Evolutionary conservation across 768 basidiomycete genomes (phyloP).

Genomic region (Tricholoma hemisulphureum): DNA sequence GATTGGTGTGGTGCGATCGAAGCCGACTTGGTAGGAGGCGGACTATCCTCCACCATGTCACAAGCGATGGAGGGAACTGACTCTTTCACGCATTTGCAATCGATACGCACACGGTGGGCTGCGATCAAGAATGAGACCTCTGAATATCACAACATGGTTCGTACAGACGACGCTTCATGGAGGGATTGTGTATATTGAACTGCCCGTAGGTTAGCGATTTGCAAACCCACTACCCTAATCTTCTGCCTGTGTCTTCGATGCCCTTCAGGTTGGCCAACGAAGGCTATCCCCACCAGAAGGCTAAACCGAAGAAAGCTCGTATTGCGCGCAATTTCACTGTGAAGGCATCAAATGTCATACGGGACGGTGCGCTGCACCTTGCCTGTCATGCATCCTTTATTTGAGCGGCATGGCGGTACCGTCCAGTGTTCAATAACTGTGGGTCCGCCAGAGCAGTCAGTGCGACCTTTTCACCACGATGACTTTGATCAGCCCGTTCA

Average conservation of each 20-base stretch:
- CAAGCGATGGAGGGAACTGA: slow-evolving; percentile 1
- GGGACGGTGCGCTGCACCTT: slow-evolving; percentile 12
- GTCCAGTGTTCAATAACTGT: too few species aligned
- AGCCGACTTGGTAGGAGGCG: slow-evolving; percentile 8
- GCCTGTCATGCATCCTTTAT: slow-evolving; percentile 9
- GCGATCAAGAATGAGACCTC: slow-evolving; percentile 10
- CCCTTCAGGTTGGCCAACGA: neutral
- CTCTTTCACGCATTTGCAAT: neutral
- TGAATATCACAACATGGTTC: slow-evolving; percentile 15
- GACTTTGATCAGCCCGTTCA: too few species aligned
- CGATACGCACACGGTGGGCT: slow-evolving; percentile 10
- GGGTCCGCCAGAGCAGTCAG: too few species aligned
- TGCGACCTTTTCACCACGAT: too few species aligned
- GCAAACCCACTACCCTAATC: slow-evolving; percentile 1
- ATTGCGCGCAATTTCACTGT: neutral
- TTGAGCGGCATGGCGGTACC: too few species aligned
- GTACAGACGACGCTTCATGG: neutral
- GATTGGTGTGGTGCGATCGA: slow-evolving; percentile 35
- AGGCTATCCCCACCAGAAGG: neutral
- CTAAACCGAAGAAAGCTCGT: neutral
- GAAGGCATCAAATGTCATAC: slow-evolving; percentile 10
- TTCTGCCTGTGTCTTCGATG: neutral
- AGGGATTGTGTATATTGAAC: neutral
- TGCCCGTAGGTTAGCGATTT: slow-evolving; percentile 11
- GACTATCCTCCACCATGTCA: slow-evolving; percentile 5